A percentile compares a stretch with the other conserved stretches of the same genome.
phyloP scores from a whole-genome alignment of 495 filamentous ascomycete species.

The Massariosphaeria phaeospora region DNA sequence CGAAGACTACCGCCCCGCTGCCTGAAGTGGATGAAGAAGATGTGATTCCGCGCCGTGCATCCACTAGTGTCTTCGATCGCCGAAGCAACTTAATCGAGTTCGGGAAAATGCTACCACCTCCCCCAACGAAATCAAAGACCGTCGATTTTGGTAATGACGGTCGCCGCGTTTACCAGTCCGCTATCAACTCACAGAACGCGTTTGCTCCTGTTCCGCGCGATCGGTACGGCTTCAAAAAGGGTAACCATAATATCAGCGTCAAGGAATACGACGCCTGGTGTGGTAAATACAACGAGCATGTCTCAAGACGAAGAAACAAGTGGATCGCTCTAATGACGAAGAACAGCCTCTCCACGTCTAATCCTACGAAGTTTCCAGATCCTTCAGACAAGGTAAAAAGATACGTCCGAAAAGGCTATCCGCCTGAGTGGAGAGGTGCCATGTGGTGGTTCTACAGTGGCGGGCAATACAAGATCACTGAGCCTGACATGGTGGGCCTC shows the following conservation, averaged over 20 bases:
- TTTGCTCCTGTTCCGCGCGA: slow-evolving; percentile 51
- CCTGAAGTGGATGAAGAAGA: slow-evolving; percentile 60
- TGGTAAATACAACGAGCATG: slow-evolving; percentile 59
- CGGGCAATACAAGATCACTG: slow-evolving; percentile 56
- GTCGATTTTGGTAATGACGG: neutral
- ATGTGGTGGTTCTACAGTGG: slow-evolving; percentile 99
- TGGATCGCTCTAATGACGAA: slow-evolving; percentile 76
- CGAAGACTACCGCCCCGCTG: slow-evolving; percentile 18
- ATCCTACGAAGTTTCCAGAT: slow-evolving; percentile 72
- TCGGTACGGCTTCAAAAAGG: slow-evolving; percentile 86
- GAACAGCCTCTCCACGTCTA: slow-evolving; percentile 63
- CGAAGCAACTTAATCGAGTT: slow-evolving; percentile 35
- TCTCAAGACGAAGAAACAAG: slow-evolving; percentile 67
- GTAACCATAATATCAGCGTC: slow-evolving; percentile 68
- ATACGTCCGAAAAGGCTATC: slow-evolving; percentile 92
- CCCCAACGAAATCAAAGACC: slow-evolving; percentile 1
- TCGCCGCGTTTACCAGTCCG: neutral
- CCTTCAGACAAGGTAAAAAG: slow-evolving; percentile 77
- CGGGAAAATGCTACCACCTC: neutral
- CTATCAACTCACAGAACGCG: neutral
- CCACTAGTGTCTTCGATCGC: slow-evolving; percentile 42
- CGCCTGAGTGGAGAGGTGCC: slow-evolving; percentile 82
- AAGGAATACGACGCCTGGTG: slow-evolving; percentile 83
- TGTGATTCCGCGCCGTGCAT: slow-evolving; percentile 12
- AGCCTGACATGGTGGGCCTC: slow-evolving; percentile 61